Evolutionary conservation across 2,329 filamentous ascomycete genomes (phyloP).

Genomic region (Aspergillus luchuensis): DNA sequence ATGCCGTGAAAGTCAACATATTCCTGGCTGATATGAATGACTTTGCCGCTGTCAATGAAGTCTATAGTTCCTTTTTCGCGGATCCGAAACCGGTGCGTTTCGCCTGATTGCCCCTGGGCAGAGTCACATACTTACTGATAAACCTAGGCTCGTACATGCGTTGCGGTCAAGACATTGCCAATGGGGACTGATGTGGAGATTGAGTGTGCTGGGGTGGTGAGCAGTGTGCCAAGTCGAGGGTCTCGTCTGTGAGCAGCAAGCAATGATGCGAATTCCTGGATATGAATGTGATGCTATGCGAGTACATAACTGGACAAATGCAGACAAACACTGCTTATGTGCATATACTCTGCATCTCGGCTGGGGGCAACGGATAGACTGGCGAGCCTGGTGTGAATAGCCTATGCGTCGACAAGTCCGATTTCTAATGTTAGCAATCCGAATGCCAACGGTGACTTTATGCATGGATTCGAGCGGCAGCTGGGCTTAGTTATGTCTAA

Average conservation of each 20-base stretch:
- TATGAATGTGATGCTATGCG: not conserved
- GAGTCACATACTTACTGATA: not conserved
- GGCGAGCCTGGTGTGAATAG: not conserved
- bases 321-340: not conserved
- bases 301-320: not conserved
- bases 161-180: constrained; percentile 55
- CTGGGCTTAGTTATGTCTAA: not conserved
- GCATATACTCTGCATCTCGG: not conserved
- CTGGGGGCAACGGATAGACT: not conserved
- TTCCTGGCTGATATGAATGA: constrained; percentile 66
- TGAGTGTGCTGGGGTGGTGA: constrained; percentile 51
- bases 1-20: constrained; percentile 67
- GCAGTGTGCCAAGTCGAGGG: constrained; percentile 5
- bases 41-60: constrained; percentile 74
- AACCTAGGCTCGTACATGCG: constrained; percentile 44
- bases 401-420: not conserved
- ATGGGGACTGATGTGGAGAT: constrained; percentile 57
- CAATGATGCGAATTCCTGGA: not conserved
- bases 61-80: constrained; percentile 56
- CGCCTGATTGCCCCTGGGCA: not conserved
- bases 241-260: not conserved
- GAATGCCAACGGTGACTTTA: not conserved
- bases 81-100: constrained; percentile 31
- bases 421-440: not conserved
- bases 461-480: not conserved